phyloP scores from a whole-genome alignment of 2,329 filamentous ascomycete species.

The Dothistroma septosporum region DNA sequence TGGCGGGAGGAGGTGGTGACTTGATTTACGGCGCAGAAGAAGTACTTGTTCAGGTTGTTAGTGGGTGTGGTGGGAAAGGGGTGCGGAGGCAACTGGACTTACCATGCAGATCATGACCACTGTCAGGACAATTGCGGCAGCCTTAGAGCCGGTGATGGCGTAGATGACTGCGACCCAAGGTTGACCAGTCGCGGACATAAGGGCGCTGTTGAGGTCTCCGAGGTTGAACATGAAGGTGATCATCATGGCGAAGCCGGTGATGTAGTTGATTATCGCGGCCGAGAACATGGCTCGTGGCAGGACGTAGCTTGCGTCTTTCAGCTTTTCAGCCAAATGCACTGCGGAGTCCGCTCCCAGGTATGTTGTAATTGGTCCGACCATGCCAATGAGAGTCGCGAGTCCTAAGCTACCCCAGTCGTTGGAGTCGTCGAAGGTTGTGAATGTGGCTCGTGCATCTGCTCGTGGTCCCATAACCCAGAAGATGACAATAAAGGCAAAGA shows the following conservation, averaged over 20 bases:
- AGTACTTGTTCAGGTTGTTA: constrained; percentile 1
- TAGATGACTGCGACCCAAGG: constrained; percentile 37
- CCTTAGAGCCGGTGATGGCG: constrained; percentile 34
- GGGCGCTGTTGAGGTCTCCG: constrained; percentile 33
- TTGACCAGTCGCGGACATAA: constrained; percentile 21
- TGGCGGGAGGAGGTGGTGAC: constrained; percentile 42
- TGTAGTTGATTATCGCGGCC: constrained; percentile 40
- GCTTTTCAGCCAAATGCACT: constrained; percentile 31
- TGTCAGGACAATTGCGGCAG: constrained; percentile 32
- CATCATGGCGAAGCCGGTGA: constrained; percentile 40
- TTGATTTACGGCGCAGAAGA: constrained; percentile 38
- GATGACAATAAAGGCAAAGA: constrained; percentile 32
- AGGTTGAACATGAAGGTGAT: constrained; percentile 40
- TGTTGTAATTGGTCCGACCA: constrained; percentile 22
- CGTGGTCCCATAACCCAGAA: constrained; percentile 31
- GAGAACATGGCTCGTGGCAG: constrained; percentile 42
- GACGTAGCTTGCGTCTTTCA: constrained; percentile 30
- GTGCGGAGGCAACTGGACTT: background rate
- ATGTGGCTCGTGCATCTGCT: constrained; percentile 25
- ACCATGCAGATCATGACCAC: constrained; percentile 36
- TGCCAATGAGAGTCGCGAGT: constrained; percentile 36
- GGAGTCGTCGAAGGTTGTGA: constrained; percentile 25
- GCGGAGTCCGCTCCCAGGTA: constrained; percentile 21
- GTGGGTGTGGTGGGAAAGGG: constrained; percentile 31
- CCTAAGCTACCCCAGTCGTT: constrained; percentile 25